Base-by-base conservation (phyloP, 805 yeast species). In the Metschnikowia dekortorum region DNA sequence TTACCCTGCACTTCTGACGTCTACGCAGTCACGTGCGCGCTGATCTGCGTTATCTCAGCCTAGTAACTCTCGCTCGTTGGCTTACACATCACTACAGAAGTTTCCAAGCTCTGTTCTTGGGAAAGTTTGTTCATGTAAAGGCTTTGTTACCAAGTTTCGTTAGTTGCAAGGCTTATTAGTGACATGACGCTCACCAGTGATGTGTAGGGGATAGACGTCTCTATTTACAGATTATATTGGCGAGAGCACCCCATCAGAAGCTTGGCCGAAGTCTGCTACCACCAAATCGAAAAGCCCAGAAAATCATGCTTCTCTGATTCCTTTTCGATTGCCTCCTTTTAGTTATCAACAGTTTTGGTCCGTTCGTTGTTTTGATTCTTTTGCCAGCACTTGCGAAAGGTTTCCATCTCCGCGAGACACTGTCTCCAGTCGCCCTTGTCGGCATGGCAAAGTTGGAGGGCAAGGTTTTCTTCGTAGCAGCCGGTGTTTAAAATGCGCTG, bases 361-460 rank as follows among this genome's bases (percentile, higher is more conserved):
- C 89, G 71, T 48, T 71, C 70, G 58, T 79, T 70, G 56, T 85
- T 84, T 38, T 80, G 78, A 61, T 82, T 72, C 13, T 53, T 59
- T 8, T 69, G 76, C 90, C 90, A 85, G 67, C 91, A 85, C 48
- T 76, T 70, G 48, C 77, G 74, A 61, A 85, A 84, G 13, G 76
- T 79, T 33, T 70, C 69, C 86, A 81, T 77, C 62, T 87, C 94
- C 16, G 70, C 68, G 2, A 80, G 63, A 44, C 67, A 64, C 59
- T 81, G 68, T 48, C 95, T 69, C 96, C 96, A 88, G 62, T 88
- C 95, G 30, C 81, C 81, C 1, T 84, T 84, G 52, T 87, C 95
- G 3, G 89, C 90, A 61, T 85, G 90, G 57, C 96, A 88, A 33
- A 87, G 66, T 47, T 84, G 88, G 32, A 88, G 68, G 13, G 80